Evolutionary conservation across 2,329 filamentous ascomycete genomes (phyloP), one percentile per base, ranked within the genome.

Genomic region (Cytospora paraplurivora): DNA sequence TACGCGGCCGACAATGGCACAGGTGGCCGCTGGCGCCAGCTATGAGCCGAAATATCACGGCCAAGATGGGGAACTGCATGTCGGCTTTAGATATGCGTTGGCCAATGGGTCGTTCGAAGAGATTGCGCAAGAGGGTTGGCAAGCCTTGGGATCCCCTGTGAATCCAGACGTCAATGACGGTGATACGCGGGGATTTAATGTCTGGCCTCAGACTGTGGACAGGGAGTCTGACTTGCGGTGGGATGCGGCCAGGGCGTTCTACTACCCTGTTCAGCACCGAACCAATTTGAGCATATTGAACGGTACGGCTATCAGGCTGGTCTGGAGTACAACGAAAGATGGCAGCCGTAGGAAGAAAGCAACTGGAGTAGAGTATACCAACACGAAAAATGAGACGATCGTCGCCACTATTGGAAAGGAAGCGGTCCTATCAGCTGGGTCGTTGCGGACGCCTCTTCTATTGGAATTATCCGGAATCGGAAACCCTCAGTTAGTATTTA

Each of bases 401-500:
- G 61, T 51, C 2, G 72, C 82, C 49, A 67, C 68, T 12, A 82
- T 79, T 3, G 72, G 69, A 7, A 81, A 77, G 64, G 81, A 84
- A 65, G 76, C 83, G 7, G 75, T 84, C 27, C 61, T 79, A 8
- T 80, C 79, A 0, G 79, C 78, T 0, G 83, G 84, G 0, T 72
- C 82, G 3, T 76, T 85, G 59, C 77, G 79, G 63, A 81, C 80
- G 10, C 83, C 84, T 1, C 73, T 79, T 0, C 79, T 86, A 13
- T 77, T 87, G 1, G 78, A 85, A 65, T 75, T 75, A 10, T 86
- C 82, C 0, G 84, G 83, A 0, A 76, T 86, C 15, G 83, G 84
- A 0, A 76, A 77, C 56, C 68, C 72, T 7, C 66, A 38, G 71
- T 74, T 68, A 59, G 68, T 57, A 17, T 12, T 13, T 10, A 12